Base-by-base conservation (phyloP, 768 basidiomycete species). In the Tricholoma terreum region DNA sequence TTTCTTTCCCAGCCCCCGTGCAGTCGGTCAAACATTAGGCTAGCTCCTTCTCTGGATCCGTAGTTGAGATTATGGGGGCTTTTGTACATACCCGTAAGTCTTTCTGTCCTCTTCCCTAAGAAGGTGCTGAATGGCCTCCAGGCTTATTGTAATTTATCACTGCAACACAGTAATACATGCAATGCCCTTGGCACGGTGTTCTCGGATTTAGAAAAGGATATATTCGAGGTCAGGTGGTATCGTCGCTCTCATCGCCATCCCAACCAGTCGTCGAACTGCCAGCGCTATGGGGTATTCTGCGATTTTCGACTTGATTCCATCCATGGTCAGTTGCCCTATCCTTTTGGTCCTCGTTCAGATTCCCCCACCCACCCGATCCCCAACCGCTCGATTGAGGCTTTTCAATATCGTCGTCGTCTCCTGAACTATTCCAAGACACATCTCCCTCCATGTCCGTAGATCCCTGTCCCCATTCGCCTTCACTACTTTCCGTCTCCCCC, bases 181-280 rank as follows among this genome's bases (percentile, higher is more conserved):
- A 9, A 14, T 45, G 22, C 2, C 22, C 19, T 21, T 10, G 11
- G 43, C 21, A 24, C 43, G 14, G 14, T 45, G 19, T 10, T 21
- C 7, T 46, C 35, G 15, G 11, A 31, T 11, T 24, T 52, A 7
- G 15, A n/a, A 49, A 5, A 30, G 38, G 6, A 49, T n/a, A 9
- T 27, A 3, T 17, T 17, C 46, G n/a, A 49, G 24, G 43, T 62
- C 61, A 73, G 63, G 69, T 73, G 30, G 68, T 75, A 51, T 74
- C 65, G 38, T 73, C 74, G 54, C 77, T 79, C 54, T 75, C 73
- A 56, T 80, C 77, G 11, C 76, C 77, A 52, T 79, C 78, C 79
- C 78, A 79, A 15, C 77, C 75, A 5, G 73, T 69, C 17, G 73
- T 73, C 24, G 76, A 73, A 54, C 66, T 70, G 14, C 61, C 65